Evolutionary conservation across 2,329 filamentous ascomycete genomes (phyloP), one percentile per base, ranked within the genome.

Genomic region (Aspergillus phoenicis): DNA sequence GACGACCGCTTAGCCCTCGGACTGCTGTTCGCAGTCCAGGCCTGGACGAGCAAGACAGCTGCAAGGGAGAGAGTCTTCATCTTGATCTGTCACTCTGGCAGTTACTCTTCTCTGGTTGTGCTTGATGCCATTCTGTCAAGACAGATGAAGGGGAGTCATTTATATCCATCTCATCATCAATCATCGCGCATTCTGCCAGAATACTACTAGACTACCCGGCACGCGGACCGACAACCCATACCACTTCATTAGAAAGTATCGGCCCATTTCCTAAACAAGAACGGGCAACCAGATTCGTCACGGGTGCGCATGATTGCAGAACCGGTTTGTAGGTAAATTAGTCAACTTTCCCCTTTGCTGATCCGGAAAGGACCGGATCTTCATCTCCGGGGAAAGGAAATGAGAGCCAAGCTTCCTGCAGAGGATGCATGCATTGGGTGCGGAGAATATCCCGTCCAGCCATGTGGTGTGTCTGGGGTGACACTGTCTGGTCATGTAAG

Each of bases 1-100:
- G 63, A 65, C n/a, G 58, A 39, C 11, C 63, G 63, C 24, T 63
- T 65, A 24, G 58, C 58, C 26, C 15, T 39, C n/a, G 61, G 58
- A 26, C 38, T 43, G 33, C 33, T 36, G 13, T 11, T 36, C 33
- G 11, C 33, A 33, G 61, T 61, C 30, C 59, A 43, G 5, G 45
- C 58, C 5, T 56, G 52, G 4, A 57, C 28, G n/a, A 63, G 47
- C 39, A 59, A 47, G 13, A 63, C 43, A 8, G 58, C 15, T 5
- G 59, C 24, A n/a, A 62, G 36, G 26, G 49, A 13, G 36, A 60
- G 22, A 49, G 57, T 62, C 62, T 60, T 64, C 26, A 7, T 60
- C 17, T 22, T 45, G 41, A 7, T 22, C 17, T 45, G 41, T 22
- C 33, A 36, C 11, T 13, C 33, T 15, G 5, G 5, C 11, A 5